phyloP scores from a whole-genome alignment of 306 rosid genomes.

The Abrus precatorius region DNA sequence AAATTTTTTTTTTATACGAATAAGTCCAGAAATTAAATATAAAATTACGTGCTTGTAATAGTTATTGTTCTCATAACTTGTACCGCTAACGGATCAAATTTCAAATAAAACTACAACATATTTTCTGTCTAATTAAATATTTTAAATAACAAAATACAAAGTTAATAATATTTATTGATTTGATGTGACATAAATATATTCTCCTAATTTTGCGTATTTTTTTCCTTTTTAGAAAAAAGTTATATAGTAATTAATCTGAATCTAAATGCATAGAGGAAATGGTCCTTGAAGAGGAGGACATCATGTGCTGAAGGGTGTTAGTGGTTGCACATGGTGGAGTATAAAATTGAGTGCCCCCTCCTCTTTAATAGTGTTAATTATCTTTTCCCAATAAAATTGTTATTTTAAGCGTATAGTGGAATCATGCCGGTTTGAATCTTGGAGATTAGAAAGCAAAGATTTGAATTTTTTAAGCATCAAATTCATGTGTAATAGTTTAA shows the following conservation, averaged over 20 bases:
- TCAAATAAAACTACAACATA: neutral
- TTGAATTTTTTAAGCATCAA: neutral
- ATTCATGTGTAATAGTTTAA: too few species aligned
- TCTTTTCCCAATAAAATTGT: conserved; percentile 38
- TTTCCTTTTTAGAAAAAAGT: neutral
- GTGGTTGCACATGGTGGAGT: conserved; percentile 45
- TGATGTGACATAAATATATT: neutral
- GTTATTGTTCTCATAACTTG: too few species aligned
- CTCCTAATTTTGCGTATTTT: conserved; percentile 12
- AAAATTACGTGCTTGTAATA: neutral
- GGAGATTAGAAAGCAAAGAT: neutral
- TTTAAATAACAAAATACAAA: neutral
- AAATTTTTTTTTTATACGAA: neutral
- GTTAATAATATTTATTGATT: neutral
- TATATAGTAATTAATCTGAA: conserved; percentile 12
- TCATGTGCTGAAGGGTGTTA: conserved; percentile 45
- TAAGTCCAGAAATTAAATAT: neutral
- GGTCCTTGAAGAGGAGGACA: neutral
- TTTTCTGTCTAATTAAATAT: neutral
- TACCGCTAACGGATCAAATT: neutral
- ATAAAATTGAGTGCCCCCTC: conserved; percentile 41
- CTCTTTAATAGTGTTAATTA: conserved; percentile 32
- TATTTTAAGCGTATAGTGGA: conserved; percentile 48
- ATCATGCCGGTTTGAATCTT: conserved; percentile 32
- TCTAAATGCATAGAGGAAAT: neutral